Evolutionary conservation across 2,329 filamentous ascomycete genomes (phyloP).

Genomic region (Sporothrix dimorphospora): DNA sequence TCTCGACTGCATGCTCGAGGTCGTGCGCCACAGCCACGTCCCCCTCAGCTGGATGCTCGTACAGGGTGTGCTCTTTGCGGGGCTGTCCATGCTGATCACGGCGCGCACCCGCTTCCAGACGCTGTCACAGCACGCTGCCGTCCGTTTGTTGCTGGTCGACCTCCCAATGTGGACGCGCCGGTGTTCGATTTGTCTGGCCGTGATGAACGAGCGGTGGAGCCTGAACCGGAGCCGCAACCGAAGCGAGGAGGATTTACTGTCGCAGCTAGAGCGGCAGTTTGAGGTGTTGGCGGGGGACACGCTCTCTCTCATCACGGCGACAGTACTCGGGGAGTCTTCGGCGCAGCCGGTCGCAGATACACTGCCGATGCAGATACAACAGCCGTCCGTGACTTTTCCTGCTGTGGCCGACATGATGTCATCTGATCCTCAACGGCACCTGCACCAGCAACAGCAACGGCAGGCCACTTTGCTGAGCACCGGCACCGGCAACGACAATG

Average conservation of each 20-base stretch:
- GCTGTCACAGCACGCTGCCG: background rate
- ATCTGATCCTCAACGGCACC: background rate
- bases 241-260: background rate
- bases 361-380: too few species aligned
- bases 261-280: background rate
- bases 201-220: background rate
- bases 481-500: too few species aligned
- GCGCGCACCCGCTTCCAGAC: background rate
- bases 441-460: too few species aligned
- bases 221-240: background rate
- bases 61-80: background rate
- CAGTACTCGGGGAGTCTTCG: background rate
- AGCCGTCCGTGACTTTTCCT: too few species aligned
- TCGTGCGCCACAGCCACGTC: background rate
- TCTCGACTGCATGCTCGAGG: background rate
- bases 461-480: too few species aligned
- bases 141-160: background rate
- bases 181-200: background rate
- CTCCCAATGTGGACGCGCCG: background rate
- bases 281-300: background rate
- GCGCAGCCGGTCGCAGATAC: too few species aligned
- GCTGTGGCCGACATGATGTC: background rate
- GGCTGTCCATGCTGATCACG: background rate
- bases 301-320: background rate
- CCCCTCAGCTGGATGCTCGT: background rate